A percentile compares a stretch with the other conserved stretches of the same genome.
These are phyloP conservation scores for Moesziomyces globuligerus DNA, from an alignment of 1,284 basidiomycete species.

Conservation along the genomic window DNA sequence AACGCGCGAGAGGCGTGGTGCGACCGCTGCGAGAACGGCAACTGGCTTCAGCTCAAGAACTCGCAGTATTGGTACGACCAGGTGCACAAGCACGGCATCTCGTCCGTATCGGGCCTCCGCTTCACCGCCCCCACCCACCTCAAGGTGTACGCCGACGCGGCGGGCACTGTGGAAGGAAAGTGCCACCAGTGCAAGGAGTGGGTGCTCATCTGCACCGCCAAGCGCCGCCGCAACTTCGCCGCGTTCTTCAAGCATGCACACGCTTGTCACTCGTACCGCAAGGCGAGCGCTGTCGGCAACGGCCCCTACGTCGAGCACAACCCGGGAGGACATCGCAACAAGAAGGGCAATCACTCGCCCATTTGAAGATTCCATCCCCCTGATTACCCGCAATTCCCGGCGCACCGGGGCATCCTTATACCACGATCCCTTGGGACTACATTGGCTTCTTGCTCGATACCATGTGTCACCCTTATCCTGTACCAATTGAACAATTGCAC, in stretches of 20 bases:
- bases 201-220: conserved; percentile 54
- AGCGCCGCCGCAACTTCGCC: conserved; percentile 50
- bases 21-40: conserved; percentile 53
- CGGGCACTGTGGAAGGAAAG: conserved; percentile 51
- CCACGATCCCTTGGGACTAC: too few species aligned
- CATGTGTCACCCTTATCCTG: too few species aligned
- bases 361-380: not conserved
- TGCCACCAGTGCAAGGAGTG: conserved; percentile 58
- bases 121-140: conserved; percentile 53
- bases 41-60: conserved; percentile 58
- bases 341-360: conserved; percentile 26
- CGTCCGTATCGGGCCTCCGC: conserved; percentile 47
- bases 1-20: conserved; percentile 57
- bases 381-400: too few species aligned
- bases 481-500: too few species aligned
- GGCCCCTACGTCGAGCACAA: conserved; percentile 53
- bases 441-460: too few species aligned
- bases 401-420: too few species aligned
- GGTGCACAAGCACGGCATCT: conserved; percentile 57
- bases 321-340: conserved; percentile 43
- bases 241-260: conserved; percentile 56
- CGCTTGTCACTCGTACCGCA: conserved; percentile 48
- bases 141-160: conserved; percentile 47
- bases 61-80: conserved; percentile 61
- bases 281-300: conserved; percentile 47